Evolutionary conservation across 2,329 filamentous ascomycete genomes (phyloP).

Genomic region (Colletotrichum sp.): DNA sequence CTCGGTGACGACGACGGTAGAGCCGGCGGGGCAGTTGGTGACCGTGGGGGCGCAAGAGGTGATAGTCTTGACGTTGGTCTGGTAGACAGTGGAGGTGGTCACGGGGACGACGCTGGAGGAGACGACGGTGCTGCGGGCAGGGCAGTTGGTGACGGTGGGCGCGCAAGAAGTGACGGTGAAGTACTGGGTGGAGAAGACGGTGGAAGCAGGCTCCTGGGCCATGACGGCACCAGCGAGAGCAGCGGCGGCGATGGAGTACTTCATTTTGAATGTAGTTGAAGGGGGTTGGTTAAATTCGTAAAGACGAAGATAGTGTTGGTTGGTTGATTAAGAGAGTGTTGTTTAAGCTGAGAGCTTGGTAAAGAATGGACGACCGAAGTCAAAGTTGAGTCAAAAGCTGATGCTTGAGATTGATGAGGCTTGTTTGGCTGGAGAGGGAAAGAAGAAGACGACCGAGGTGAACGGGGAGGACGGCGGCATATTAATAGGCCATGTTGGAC

Average conservation of each 20-base stretch:
- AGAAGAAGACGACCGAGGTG: slow-evolving; percentile 27
- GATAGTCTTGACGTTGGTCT: slow-evolving; percentile 65
- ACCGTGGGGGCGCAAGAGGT: slow-evolving; percentile 65
- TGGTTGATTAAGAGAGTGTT: slow-evolving; percentile 31
- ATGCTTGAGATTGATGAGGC: slow-evolving; percentile 40
- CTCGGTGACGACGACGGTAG: slow-evolving; percentile 41
- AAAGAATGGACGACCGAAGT: slow-evolving; percentile 67
- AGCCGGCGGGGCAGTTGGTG: slow-evolving; percentile 63
- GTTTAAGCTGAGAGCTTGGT: slow-evolving; percentile 36
- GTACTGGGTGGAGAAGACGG: slow-evolving; percentile 63
- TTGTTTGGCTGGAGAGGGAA: slow-evolving; percentile 48
- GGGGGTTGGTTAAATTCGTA: slow-evolving; percentile 27
- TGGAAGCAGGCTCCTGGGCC: slow-evolving; percentile 36
- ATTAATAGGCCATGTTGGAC: slow-evolving; percentile 48
- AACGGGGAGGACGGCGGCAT: slow-evolving; percentile 40
- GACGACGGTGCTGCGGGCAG: slow-evolving; percentile 44
- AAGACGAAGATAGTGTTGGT: slow-evolving; percentile 29
- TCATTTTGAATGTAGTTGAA: slow-evolving; percentile 58
- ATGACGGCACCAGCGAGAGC: slow-evolving; percentile 49
- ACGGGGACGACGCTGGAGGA: slow-evolving; percentile 35
- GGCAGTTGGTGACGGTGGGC: slow-evolving; percentile 56
- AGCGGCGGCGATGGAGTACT: slow-evolving; percentile 61
- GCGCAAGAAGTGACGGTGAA: slow-evolving; percentile 61
- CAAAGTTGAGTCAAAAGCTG: slow-evolving; percentile 48
- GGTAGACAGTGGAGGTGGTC: slow-evolving; percentile 57